These are phyloP conservation scores for Exidia glandulosa DNA, from an alignment of 768 basidiomycete genomes.

Conservation along the genomic window DNA sequence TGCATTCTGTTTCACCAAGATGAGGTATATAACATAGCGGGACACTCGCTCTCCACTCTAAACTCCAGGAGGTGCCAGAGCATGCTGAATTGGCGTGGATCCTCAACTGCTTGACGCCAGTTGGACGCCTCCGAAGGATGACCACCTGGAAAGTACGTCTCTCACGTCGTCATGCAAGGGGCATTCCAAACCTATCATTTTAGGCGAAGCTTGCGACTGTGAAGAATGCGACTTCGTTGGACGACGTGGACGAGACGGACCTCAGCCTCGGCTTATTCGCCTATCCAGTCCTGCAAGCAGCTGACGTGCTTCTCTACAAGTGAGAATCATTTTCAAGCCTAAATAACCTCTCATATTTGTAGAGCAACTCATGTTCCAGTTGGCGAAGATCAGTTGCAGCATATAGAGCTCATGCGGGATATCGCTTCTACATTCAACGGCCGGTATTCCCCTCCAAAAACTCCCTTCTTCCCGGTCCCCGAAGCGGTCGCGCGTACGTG, in stretches of 20 bases:
- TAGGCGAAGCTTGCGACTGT: conserved; percentile 68
- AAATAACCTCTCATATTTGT: too few species aligned
- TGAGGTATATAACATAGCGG: conserved; percentile 43
- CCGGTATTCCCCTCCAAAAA: conserved; percentile 33
- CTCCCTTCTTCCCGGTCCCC: conserved; percentile 60
- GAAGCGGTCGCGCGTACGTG: conserved; percentile 61
- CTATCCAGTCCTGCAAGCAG: conserved; percentile 89
- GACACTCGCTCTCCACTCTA: neutral
- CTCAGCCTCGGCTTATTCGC: conserved; percentile 82
- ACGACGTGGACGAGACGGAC: conserved; percentile 69
- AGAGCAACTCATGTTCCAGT: conserved; percentile 92
- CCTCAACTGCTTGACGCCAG: conserved; percentile 70
- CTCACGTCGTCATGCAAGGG: neutral
- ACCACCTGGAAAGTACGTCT: conserved; percentile 85
- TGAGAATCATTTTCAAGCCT: too few species aligned
- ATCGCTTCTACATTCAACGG: conserved; percentile 77
- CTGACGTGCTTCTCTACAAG: conserved; percentile 84
- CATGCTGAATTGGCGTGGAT: conserved; percentile 90
- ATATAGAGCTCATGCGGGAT: conserved; percentile 80
- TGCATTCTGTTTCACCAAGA: conserved; percentile 82
- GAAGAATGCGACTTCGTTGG: conserved; percentile 61
- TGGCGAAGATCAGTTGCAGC: conserved; percentile 93
- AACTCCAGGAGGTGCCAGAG: conserved; percentile 31
- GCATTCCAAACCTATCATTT: neutral
- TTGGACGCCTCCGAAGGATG: conserved; percentile 80